Percentiles rank a stretch among this genome's conserved stretches.
Conservation (phyloP, 2,329 filamentous ascomycete species). For the Cryphonectria radicalis region DNA sequence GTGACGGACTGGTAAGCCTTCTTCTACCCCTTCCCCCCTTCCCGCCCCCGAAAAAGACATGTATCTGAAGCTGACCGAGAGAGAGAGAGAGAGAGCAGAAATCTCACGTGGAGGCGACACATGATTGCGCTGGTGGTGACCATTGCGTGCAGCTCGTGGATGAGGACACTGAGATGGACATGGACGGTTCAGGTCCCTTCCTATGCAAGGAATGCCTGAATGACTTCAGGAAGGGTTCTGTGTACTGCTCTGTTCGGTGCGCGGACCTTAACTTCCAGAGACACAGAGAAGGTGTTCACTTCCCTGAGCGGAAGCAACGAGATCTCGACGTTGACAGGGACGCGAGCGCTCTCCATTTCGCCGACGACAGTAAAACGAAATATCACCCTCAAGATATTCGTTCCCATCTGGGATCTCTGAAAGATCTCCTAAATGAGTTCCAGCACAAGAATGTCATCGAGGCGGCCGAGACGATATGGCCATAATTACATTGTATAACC, state of each 20-base stretch:
- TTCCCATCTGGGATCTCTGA: conserved; percentile 29
- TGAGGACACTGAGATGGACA: conserved; percentile 32
- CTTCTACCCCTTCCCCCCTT: too few relatives aligned
- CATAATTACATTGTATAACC: not conserved
- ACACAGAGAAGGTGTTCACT: conserved; percentile 40
- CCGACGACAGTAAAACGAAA: conserved; percentile 19
- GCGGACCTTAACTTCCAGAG: conserved; percentile 38
- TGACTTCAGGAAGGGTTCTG: conserved; percentile 34
- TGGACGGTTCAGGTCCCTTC: conserved; percentile 27
- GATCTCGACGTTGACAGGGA: conserved; percentile 26
- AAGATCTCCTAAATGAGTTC: conserved; percentile 31
- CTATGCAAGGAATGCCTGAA: conserved; percentile 42
- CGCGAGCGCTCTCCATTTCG: conserved; percentile 30
- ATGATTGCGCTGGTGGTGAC: conserved; percentile 35
- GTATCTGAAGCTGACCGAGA: conserved; percentile 13
- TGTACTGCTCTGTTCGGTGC: conserved; percentile 41
- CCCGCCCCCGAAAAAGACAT: not conserved
- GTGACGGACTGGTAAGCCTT: conserved; percentile 6
- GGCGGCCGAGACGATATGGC: conserved; percentile 5
- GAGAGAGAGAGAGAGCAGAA: conserved; percentile 26
- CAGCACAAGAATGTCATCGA: conserved; percentile 25
- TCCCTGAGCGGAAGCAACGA: conserved; percentile 33
- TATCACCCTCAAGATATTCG: conserved; percentile 34
- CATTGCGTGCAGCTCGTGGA: conserved; percentile 34
- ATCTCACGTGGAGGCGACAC: conserved; percentile 32